These are phyloP conservation scores for Aspergillus ochraceus DNA, from an alignment of 2,329 filamentous ascomycete genomes.

Conservation along the genomic window DNA sequence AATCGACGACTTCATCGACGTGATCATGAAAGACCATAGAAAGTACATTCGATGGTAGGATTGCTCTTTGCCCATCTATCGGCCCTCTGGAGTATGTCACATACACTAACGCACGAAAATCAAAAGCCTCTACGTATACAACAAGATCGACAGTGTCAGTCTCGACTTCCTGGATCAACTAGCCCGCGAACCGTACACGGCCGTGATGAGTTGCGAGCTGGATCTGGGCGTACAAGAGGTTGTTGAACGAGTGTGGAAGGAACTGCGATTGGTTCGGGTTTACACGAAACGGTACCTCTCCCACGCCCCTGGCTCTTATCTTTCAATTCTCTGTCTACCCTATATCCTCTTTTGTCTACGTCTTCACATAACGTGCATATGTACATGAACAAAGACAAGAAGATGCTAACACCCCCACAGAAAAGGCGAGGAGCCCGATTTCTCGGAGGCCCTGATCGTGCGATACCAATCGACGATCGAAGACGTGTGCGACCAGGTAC, in stretches of 20 bases:
- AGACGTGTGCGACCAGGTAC: constrained; percentile 94
- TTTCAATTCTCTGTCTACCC: background rate
- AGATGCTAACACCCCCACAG: constrained; percentile 43
- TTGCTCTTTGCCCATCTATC: background rate
- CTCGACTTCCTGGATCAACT: constrained; percentile 91
- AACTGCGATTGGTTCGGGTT: constrained; percentile 82
- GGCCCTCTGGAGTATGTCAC: too few species aligned
- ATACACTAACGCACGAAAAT: background rate
- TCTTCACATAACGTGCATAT: too few species aligned
- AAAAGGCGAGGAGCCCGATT: constrained; percentile 87
- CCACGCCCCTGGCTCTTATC: background rate
- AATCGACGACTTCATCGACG: constrained; percentile 97
- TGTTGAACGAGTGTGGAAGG: constrained; percentile 91
- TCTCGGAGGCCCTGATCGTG: constrained; percentile 89
- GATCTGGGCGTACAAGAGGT: constrained; percentile 93
- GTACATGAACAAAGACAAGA: background rate
- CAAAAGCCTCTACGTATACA: constrained; percentile 87
- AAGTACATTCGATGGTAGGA: constrained; percentile 82
- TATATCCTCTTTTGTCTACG: too few species aligned
- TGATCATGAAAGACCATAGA: constrained; percentile 98
- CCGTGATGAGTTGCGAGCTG: constrained; percentile 96
- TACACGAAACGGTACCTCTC: constrained; percentile 74
- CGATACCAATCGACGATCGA: constrained; percentile 84
- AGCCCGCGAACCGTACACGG: constrained; percentile 88
- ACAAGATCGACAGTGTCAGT: constrained; percentile 96